Conservation (phyloP, 75 land plant genomes). For the Pinus taeda region DNA sequence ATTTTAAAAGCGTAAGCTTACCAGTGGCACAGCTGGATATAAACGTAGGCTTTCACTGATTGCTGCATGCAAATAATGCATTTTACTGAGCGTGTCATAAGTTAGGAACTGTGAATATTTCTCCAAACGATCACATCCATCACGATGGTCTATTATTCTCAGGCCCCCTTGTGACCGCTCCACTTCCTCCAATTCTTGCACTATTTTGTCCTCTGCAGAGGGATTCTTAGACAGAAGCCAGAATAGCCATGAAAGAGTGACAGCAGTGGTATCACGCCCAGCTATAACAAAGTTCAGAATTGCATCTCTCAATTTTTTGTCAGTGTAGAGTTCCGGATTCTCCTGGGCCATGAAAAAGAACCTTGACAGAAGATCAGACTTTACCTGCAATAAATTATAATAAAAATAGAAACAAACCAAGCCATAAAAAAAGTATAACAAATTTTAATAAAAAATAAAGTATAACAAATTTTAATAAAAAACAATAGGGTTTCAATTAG, state of each 20-base stretch:
- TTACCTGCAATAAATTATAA: slow-evolving; percentile 7
- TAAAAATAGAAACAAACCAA: not conserved
- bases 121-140: not conserved
- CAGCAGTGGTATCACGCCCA: slow-evolving; percentile 21
- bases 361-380: not conserved
- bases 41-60: slow-evolving; percentile 76
- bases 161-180: not conserved
- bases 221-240: slow-evolving; percentile 27
- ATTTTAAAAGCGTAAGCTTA: not conserved
- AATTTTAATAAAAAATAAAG: not conserved
- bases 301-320: slow-evolving; percentile 17
- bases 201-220: slow-evolving; percentile 19
- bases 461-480: not conserved
- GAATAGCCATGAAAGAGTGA: slow-evolving; percentile 24
- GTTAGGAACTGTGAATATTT: slow-evolving; percentile 38
- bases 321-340: not conserved
- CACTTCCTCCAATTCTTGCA: slow-evolving; percentile 20
- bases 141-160: not conserved
- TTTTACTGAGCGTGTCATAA: slow-evolving; percentile 47
- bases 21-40: slow-evolving; percentile 90
- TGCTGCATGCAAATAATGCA: slow-evolving; percentile 71
- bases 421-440: not conserved
- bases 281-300: slow-evolving; percentile 17
- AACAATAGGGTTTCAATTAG: not conserved
- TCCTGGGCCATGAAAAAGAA: slow-evolving; percentile 2